phyloP scores from a whole-genome alignment of 805 yeast genomes.

The Teunomyces tritomae region DNA sequence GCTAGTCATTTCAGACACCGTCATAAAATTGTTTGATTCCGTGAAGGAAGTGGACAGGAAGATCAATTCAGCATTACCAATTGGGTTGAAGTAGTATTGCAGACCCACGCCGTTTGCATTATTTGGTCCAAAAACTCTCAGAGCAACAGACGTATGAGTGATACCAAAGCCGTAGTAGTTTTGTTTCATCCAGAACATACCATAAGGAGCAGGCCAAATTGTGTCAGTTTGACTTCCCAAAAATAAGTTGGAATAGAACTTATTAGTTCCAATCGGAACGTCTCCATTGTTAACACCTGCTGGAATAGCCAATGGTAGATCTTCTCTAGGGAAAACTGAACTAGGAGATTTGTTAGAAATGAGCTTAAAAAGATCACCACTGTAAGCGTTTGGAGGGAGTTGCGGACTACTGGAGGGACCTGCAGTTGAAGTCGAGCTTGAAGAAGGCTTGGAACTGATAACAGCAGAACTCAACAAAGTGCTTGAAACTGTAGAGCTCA shows the following conservation, averaged over 20 bases:
- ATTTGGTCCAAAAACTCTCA: slow-evolving; percentile 46
- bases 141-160: slow-evolving; percentile 47
- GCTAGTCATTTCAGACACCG: slow-evolving; percentile 45
- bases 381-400: slow-evolving; percentile 11
- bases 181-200: slow-evolving; percentile 50
- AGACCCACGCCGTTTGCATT: slow-evolving; percentile 42
- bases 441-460: neutral
- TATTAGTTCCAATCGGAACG: slow-evolving; percentile 62
- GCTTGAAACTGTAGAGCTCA: slow-evolving; percentile 3
- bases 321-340: slow-evolving; percentile 44
- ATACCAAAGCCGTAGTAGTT: slow-evolving; percentile 59
- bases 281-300: slow-evolving; percentile 44
- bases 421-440: neutral
- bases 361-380: slow-evolving; percentile 47
- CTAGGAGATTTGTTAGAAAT: slow-evolving; percentile 46
- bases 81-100: slow-evolving; percentile 56
- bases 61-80: slow-evolving; percentile 52
- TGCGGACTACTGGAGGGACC: neutral
- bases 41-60: slow-evolving; percentile 53
- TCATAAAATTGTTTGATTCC: slow-evolving; percentile 32
- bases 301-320: slow-evolving; percentile 46
- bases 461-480: slow-evolving; percentile 1
- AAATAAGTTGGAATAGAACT: slow-evolving; percentile 67
- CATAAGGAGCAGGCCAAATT: slow-evolving; percentile 67
- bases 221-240: slow-evolving; percentile 53